Percentiles rank a stretch among this genome's conserved stretches.
Evolutionary conservation across 2,329 filamentous ascomycete species (phyloP).

Genomic region (Pseudogymnoascus sp.): DNA sequence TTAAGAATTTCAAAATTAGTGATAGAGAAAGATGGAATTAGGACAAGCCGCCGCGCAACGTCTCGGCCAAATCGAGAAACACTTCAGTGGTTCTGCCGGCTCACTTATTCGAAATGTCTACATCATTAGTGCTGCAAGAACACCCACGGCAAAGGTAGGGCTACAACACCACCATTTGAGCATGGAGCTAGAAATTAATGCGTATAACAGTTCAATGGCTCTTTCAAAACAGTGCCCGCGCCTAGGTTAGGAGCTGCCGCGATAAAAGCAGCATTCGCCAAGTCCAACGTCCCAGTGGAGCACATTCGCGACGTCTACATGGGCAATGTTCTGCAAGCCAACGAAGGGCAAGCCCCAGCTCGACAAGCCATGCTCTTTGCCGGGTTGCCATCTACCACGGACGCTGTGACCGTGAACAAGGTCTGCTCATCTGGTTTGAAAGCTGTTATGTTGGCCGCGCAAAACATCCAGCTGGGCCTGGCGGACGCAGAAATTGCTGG

Average conservation of each 20-base stretch:
- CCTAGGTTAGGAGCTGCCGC: conserved; percentile 80
- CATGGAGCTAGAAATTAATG: not conserved
- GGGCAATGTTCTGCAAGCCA: conserved; percentile 85
- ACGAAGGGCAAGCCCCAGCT: conserved; percentile 84
- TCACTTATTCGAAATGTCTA: too few species aligned
- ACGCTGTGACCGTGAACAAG: conserved; percentile 94
- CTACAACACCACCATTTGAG: not conserved
- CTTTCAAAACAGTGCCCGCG: conserved; percentile 72
- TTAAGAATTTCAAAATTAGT: too few species aligned
- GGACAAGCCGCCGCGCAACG: too few species aligned
- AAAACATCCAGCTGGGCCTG: conserved; percentile 88
- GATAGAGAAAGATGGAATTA: too few species aligned
- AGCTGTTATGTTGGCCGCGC: conserved; percentile 79
- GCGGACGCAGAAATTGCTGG: conserved; percentile 84
- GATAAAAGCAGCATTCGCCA: conserved; percentile 83
- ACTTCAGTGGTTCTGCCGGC: too few species aligned
- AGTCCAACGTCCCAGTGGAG: conserved; percentile 71
- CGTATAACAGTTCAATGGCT: conserved; percentile 73
- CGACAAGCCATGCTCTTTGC: conserved; percentile 86
- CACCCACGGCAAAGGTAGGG: too few species aligned
- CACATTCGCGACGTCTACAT: conserved; percentile 92
- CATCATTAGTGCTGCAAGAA: too few species aligned
- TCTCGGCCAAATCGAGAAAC: too few species aligned
- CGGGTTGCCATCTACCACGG: conserved; percentile 67
- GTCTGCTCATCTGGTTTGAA: conserved; percentile 95